These are phyloP conservation scores for Lactarius deliciosus DNA, from an alignment of 768 basidiomycete genomes.

Conservation along the genomic window DNA sequence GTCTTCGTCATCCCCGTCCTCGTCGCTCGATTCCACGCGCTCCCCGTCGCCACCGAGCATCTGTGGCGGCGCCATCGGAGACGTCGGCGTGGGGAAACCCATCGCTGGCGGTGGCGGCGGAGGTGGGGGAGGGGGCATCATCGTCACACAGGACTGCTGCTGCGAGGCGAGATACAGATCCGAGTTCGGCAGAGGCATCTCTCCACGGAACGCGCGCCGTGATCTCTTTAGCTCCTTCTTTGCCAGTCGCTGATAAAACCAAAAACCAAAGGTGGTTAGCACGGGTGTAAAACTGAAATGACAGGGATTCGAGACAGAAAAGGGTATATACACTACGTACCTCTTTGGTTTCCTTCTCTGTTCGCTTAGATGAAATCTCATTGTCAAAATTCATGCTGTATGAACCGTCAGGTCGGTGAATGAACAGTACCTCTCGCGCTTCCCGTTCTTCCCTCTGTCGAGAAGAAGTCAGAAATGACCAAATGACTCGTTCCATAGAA, in stretches of 20 bases:
- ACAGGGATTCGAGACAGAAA: background rate
- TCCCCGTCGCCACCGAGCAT: conserved; percentile 18
- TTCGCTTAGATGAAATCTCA: conserved; percentile 22
- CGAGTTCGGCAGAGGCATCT: conserved; percentile 9
- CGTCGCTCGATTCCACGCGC: conserved; percentile 33
- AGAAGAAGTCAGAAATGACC: conserved; percentile 25
- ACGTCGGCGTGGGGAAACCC: conserved; percentile 20
- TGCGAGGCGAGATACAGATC: conserved; percentile 21
- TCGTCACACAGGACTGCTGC: background rate
- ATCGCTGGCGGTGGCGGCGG: conserved; percentile 13
- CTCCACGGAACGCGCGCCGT: conserved; percentile 18
- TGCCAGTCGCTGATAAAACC: conserved; percentile 30
- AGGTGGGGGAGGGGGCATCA: conserved; percentile 5
- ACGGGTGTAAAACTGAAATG: conserved; percentile 9
- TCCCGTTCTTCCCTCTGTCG: conserved; percentile 28
- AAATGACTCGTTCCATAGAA: conserved; percentile 21
- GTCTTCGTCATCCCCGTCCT: conserved; percentile 10
- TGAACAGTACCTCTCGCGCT: conserved; percentile 26
- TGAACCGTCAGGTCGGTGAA: conserved; percentile 7
- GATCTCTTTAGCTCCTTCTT: conserved; percentile 30
- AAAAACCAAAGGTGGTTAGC: conserved; percentile 16
- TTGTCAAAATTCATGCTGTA: conserved; percentile 14
- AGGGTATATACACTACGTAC: conserved; percentile 22
- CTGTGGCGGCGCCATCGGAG: conserved; percentile 18
- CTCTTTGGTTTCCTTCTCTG: conserved; percentile 27